Percentiles rank a stretch among this genome's conserved stretches.
Evolutionary conservation across 352 stramenopile genomes (phyloP).

Genomic region (Blastocystis sp.): DNA sequence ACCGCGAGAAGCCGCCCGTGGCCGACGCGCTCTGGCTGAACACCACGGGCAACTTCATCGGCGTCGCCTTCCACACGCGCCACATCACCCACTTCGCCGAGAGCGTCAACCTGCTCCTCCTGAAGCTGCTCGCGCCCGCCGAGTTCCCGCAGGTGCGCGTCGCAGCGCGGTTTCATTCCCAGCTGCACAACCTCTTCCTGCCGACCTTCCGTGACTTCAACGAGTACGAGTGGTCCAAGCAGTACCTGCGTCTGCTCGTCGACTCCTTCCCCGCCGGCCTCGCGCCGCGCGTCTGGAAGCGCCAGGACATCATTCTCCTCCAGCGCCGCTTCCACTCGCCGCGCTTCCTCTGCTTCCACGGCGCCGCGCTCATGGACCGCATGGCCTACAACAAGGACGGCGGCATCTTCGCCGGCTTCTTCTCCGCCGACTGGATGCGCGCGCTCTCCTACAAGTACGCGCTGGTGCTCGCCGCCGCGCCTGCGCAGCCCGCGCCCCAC

Average conservation of each 20-base stretch:
- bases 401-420: constrained; percentile 46
- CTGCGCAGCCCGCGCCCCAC: neutral
- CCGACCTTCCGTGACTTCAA: neutral
- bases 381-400: constrained; percentile 49
- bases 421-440: constrained; percentile 43
- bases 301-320: neutral
- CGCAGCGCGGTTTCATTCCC: neutral
- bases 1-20: neutral
- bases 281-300: neutral
- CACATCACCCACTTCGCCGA: constrained; percentile 62
- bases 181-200: constrained; percentile 17
- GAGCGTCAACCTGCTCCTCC: constrained; percentile 33
- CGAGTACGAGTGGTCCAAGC: constrained; percentile 57
- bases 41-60: constrained; percentile 1
- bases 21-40: constrained; percentile 2
- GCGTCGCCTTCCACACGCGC: neutral
- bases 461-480: neutral
- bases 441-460: constrained; percentile 37
- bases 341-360: constrained; percentile 1
- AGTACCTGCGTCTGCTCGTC: constrained; percentile 32
- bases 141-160: neutral
- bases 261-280: neutral
- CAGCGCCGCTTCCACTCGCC: neutral
- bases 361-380: constrained; percentile 24
- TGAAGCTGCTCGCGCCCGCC: constrained; percentile 48